These are phyloP conservation scores for Cryptococcus neoformans DNA, from an alignment of 1,284 basidiomycete genomes.

Conservation along the genomic window DNA sequence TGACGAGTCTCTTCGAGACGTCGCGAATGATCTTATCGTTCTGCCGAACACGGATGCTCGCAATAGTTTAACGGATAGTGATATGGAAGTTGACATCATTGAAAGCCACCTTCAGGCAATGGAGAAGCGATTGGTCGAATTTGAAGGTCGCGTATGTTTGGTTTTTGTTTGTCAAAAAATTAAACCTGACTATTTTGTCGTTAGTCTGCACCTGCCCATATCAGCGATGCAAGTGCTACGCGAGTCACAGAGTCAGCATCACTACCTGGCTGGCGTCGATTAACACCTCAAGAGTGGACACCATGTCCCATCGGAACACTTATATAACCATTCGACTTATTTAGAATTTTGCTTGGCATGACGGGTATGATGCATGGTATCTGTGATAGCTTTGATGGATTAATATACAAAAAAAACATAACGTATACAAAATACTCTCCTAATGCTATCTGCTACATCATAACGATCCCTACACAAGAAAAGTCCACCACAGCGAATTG, in stretches of 20 bases:
- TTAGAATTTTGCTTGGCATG: too few species aligned
- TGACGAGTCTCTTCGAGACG: neutral
- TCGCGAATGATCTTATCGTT: neutral
- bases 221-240: neutral
- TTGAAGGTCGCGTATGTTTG: constrained; percentile 16
- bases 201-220: neutral
- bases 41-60: constrained; percentile 1
- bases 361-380: too few species aligned
- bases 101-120: constrained; percentile 6
- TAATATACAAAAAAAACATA: too few species aligned
- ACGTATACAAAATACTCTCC: too few species aligned
- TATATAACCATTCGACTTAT: neutral
- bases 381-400: too few species aligned
- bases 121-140: constrained; percentile 18
- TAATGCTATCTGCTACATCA: too few species aligned
- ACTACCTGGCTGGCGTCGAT: constrained; percentile 9
- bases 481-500: too few species aligned
- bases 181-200: neutral
- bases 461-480: too few species aligned
- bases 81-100: constrained; percentile 3
- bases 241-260: neutral
- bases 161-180: neutral
- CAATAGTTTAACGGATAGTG: constrained; percentile 7
- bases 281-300: constrained; percentile 10
- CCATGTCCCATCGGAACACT: constrained; percentile 11